Conservation (phyloP, 176 grass and related monocot genomes). For the Oryza rufipogon region DNA sequence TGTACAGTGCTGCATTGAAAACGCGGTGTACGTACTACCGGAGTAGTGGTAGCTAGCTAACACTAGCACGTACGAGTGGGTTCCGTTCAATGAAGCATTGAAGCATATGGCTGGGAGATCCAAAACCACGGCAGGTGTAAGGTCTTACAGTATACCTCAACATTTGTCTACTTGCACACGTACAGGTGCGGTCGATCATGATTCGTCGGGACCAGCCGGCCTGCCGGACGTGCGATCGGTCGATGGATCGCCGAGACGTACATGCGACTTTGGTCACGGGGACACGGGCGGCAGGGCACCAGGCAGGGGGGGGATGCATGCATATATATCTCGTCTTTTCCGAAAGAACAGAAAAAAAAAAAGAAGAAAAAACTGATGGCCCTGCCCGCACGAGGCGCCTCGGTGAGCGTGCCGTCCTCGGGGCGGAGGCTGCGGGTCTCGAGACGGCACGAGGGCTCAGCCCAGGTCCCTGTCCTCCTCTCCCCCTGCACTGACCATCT, state of each 20-base stretch:
- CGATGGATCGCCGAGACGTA: too few relatives aligned
- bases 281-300: too few relatives aligned
- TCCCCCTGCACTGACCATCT: neutral
- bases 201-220: too few relatives aligned
- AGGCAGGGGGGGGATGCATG: too few relatives aligned
- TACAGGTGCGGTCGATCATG: too few relatives aligned
- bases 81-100: neutral
- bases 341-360: too few relatives aligned
- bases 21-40: neutral
- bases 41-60: neutral
- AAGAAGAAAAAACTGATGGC: neutral
- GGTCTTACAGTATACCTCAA: too few relatives aligned
- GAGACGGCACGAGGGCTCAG: slow-evolving; percentile 38
- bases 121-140: neutral
- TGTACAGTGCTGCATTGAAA: neutral
- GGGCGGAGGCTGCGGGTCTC: neutral
- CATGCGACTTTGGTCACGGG: neutral
- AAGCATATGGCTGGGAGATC: neutral
- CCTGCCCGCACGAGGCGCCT: neutral
- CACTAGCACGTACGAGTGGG: neutral
- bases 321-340: too few relatives aligned
- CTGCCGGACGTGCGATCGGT: neutral
- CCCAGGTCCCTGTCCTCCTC: neutral
- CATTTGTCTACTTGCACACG: too few relatives aligned
- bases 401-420: slow-evolving; percentile 4